Evolutionary conservation across 768 basidiomycete species (phyloP), one percentile per base, ranked within the genome.

Genomic region (Leccinum pellstonianum): DNA sequence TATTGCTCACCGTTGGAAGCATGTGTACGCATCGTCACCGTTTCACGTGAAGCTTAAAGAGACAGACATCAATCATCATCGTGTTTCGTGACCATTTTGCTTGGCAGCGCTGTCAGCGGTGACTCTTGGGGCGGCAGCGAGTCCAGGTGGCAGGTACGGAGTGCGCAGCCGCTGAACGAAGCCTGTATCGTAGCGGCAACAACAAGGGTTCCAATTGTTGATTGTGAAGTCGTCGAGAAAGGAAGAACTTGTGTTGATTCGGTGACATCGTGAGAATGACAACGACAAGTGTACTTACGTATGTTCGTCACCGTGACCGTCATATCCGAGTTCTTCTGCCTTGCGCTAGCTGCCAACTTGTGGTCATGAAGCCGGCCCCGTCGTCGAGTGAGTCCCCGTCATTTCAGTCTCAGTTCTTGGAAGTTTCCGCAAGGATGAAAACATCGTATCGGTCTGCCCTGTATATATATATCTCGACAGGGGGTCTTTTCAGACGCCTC

Each of bases 401-500:
- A 12, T 46, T 19, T 3, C 43, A 63, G 68, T 55, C 25, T 6
- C 19, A 4, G 29, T 52, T 8, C 17, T 54, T 14, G 19, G 35
- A 29, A 31, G 31, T 33, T 33, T 33, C 17, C 10, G 47, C 59
- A 15, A 27, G 9, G 70, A 73, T 64, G 72, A 70, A 60, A 55
- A 38, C 31, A 8, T 43, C 53, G 71, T 73, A 71, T 72, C 68
- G 50, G 17, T 57, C 54, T 46, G 56, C 52, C 15, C 29, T 29
- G 10, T 53, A 21, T 38, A 55, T n/a, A 31, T 51, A 31, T 31
- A 31, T 55, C 52, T 19, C 19, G 72, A 73, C 63, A 48, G 67
- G 57, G 64, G 73, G 73, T 69, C 70, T 23, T 48, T 12, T 4
- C 27, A 43, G 70, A 62, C 66, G 74, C 70, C 72, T 46, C 67